Conservation (phyloP, 768 basidiomycete genomes). For the Trametes sanguinea region DNA sequence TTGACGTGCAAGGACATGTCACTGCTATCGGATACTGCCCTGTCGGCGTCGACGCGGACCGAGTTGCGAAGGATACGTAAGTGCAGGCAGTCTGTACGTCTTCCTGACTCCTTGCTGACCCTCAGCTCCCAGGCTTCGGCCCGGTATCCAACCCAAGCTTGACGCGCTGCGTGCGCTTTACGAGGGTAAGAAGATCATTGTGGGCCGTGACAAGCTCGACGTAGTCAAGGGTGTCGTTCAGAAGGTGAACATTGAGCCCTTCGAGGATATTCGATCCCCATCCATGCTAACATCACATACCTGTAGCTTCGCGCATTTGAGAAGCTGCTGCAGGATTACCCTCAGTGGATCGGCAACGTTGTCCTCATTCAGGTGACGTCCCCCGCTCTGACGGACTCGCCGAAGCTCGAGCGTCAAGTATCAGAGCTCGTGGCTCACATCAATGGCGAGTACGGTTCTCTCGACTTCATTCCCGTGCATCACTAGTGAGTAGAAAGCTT, state of each 20-base stretch:
- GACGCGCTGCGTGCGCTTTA: conserved; percentile 83
- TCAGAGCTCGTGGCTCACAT: conserved; percentile 94
- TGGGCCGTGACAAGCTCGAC: conserved; percentile 95
- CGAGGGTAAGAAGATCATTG: conserved; percentile 97
- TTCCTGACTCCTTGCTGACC: conserved; percentile 1
- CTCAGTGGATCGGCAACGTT: conserved; percentile 92
- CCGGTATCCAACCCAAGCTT: conserved; percentile 89
- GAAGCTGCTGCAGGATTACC: conserved; percentile 90
- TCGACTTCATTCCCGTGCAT: conserved; percentile 96
- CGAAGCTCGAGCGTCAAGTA: conserved; percentile 90
- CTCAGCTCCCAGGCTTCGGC: conserved; percentile 49
- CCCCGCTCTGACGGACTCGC: conserved; percentile 88
- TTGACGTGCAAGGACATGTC: conserved; percentile 87
- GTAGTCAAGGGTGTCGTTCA: conserved; percentile 98
- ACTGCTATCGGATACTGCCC: conserved; percentile 87
- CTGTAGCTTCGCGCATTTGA: conserved; percentile 90
- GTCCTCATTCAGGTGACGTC: conserved; percentile 92
- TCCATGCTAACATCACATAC: neutral
- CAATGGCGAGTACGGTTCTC: conserved; percentile 91
- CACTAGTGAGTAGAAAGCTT: conserved; percentile 75
- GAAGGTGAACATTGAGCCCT: conserved; percentile 60
- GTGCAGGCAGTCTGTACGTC: conserved; percentile 24
- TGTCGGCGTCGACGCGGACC: conserved; percentile 92
- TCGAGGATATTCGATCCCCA: neutral
- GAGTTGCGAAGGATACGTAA: conserved; percentile 80